phyloP scores from a whole-genome alignment of 257 asterid species.

The Leptodermis oblonga region DNA sequence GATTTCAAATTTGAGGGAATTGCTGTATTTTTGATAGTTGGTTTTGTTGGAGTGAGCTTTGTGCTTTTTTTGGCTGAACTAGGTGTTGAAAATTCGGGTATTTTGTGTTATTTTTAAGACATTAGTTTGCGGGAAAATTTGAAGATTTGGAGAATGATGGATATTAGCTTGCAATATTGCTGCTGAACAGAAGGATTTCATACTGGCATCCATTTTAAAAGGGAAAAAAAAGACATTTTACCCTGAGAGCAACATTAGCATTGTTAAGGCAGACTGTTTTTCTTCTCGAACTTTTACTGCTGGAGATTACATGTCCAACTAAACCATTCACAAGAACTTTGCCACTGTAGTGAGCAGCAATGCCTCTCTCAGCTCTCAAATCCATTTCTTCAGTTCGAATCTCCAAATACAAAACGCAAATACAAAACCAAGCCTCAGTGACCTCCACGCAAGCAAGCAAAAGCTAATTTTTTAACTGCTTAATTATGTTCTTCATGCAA shows the following conservation, averaged over 20 bases:
- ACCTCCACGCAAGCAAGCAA: neutral
- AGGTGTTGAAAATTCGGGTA: no score
- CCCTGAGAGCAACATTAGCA: conserved; percentile 92
- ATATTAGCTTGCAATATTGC: no score
- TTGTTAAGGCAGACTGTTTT: conserved; percentile 74
- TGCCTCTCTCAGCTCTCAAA: conserved; percentile 89
- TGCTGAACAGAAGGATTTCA: conserved; percentile 1
- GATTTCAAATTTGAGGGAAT: no score
- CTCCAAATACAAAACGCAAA: no score
- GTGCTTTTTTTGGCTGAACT: no score
- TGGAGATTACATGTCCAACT: conserved; percentile 62
- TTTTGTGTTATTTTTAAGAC: no score
- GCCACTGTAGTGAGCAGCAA: conserved; percentile 93
- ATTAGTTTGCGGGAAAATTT: no score
- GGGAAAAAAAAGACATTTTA: conserved; percentile 29
- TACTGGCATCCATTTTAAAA: neutral
- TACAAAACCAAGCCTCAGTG: neutral
- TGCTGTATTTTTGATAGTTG: no score
- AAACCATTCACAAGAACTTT: conserved; percentile 72
- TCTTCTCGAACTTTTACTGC: conserved; percentile 48
- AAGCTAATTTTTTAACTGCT: no score
- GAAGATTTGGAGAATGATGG: no score
- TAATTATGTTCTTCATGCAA: no score
- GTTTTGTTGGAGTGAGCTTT: no score
- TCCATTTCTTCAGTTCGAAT: conserved; percentile 94